These are phyloP conservation scores for Capsaspora owczarzaki DNA, from an alignment of 78 protist genomes.

Conservation along the genomic window DNA sequence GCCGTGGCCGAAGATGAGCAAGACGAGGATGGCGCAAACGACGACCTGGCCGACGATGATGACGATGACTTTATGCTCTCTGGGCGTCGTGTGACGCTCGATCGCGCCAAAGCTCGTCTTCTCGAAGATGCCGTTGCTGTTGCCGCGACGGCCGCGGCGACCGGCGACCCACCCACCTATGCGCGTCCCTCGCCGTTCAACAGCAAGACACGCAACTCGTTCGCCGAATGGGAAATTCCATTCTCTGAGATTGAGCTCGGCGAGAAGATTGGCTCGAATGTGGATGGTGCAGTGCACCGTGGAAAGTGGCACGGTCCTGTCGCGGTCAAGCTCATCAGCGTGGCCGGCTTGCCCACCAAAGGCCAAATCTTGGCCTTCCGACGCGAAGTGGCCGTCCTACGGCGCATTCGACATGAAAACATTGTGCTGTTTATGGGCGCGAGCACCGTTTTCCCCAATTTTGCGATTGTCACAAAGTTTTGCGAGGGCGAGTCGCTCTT, in stretches of 20 bases:
- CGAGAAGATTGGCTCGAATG: background rate
- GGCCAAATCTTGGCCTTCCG: conserved; percentile 6
- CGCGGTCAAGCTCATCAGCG: conserved; percentile 20
- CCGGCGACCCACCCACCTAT: too few relatives aligned
- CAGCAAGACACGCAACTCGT: too few relatives aligned
- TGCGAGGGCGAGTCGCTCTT: conserved; percentile 15
- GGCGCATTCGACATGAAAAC: conserved; percentile 25
- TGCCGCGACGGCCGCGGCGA: too few relatives aligned
- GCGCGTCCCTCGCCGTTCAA: too few relatives aligned
- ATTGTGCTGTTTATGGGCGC: conserved; percentile 42
- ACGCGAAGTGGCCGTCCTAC: conserved; percentile 18
- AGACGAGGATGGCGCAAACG: too few relatives aligned
- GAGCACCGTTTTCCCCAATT: conserved; percentile 9
- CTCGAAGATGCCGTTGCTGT: too few relatives aligned
- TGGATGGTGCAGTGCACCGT: conserved; percentile 8
- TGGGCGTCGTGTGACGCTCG: too few relatives aligned
- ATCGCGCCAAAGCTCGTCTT: too few relatives aligned
- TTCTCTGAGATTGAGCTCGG: background rate
- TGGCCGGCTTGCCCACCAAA: background rate
- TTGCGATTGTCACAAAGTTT: conserved; percentile 25
- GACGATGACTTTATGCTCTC: too few relatives aligned
- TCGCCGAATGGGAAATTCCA: conserved; percentile 14
- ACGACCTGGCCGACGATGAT: too few relatives aligned
- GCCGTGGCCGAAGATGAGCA: too few relatives aligned
- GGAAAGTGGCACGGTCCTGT: conserved; percentile 36